Conservation (phyloP, 1,284 basidiomycete species). For the Xanthoconium separans region DNA sequence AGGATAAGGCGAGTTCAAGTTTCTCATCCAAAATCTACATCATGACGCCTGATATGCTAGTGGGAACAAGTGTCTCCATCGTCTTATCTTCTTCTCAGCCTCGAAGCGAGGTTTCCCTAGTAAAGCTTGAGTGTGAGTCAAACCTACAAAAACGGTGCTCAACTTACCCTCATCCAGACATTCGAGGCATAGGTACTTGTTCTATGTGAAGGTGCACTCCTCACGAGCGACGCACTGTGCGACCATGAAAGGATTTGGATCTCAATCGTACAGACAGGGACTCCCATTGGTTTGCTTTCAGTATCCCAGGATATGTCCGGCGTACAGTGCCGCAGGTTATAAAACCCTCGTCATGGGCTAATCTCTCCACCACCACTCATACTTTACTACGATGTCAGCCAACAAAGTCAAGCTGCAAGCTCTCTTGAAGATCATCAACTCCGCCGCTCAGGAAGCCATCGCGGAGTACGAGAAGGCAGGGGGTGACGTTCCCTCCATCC, state of each 20-base stretch:
- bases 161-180: not conserved
- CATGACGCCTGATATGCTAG: not conserved
- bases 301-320: not conserved
- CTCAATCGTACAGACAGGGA: not conserved
- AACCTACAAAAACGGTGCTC: not conserved
- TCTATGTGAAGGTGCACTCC: not conserved
- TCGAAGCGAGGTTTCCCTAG: not conserved
- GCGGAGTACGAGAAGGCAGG: constrained; percentile 26
- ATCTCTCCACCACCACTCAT: not conserved
- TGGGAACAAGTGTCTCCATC: not conserved
- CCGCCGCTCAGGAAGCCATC: constrained; percentile 26
- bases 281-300: not conserved
- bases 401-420: constrained; percentile 26
- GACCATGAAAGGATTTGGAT: not conserved
- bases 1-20: not conserved
- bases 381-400: constrained; percentile 14
- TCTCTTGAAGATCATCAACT: constrained; percentile 28
- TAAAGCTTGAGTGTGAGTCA: not conserved
- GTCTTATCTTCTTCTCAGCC: not conserved
- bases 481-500: constrained; percentile 22
- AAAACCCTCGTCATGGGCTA: not conserved
- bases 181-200: not conserved
- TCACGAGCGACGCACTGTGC: not conserved
- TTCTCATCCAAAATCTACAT: not conserved
- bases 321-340: not conserved